Base-by-base conservation (phyloP, 2,329 filamentous ascomycete genomes). In the Fusarium concolor region DNA sequence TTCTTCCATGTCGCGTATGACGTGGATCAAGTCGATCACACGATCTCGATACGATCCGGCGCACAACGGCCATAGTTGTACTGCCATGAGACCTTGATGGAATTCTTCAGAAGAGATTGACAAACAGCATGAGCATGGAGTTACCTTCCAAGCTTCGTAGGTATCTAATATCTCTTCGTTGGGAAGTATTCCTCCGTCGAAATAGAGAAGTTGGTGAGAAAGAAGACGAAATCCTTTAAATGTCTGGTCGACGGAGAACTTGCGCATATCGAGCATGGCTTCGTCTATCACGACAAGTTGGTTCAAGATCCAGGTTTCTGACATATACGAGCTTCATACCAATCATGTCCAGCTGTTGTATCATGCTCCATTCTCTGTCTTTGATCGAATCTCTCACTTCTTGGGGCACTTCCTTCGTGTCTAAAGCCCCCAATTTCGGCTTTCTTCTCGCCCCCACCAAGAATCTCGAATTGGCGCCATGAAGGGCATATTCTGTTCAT, bases 191-290 rank as follows among this genome's bases (percentile, higher is more conserved):
- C 68, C 68, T 14, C 29, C 39, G 12, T 63, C 57, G 9, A 58
- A 15, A n/a, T 47, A 44, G 11, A 24, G 26, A 18, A 63, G 28
- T 24, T 66, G 69, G 8, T 61, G 20, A 5, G 63, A 55, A n/a
- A 72, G 55, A 17, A 71, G 42, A 6, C 45, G 29, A 8, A 71
- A 10, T 15, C 41, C 51, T 6, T 59, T 38, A 18, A 68, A 59
- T 7, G 64, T 68, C 3, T 6, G 17, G 6, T 57, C 15, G 15
- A 68, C 12, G 15, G 52, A 50, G 15, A 26, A 35, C 10, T 41
- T 18, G 18, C 69, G 56, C 20, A 18, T 43, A 2, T 42, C 4
- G 3, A 60, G 12, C 28, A 71, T 24, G 8, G 9, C 5, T 6
- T 59, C 26, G 35, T 60, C 67, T 68, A 14, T 46, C 11, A n/a